Base-by-base conservation (phyloP, 768 basidiomycete genomes). In the Termitomyces sp. region DNA sequence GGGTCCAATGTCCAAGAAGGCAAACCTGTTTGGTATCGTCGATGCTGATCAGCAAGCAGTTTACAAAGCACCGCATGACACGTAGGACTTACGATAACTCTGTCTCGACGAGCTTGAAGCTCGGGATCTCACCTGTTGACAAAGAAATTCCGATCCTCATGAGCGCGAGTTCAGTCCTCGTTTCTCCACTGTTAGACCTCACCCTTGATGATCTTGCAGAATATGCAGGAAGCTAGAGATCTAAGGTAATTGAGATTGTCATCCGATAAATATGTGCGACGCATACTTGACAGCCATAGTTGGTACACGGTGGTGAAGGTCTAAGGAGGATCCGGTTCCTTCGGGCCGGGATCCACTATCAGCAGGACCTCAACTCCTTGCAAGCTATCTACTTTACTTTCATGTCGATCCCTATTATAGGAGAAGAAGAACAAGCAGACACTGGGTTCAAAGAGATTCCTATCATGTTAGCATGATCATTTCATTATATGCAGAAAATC, bases 161-260 rank as follows among this genome's bases (percentile, higher is more conserved):
- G 25, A 46, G 42, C 25, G 36, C 25, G 20, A 43, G 36, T 47
- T 42, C 37, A 56, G 9, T 48, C 40, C 15, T 56, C 29, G 54
- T 11, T 14, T 53, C 4, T 36, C 40, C 29, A 40, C 65, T 42
- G 17, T 74, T 32, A 15, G 9, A 20, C 17, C 50, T 56, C 42
- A 86, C 94, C 92, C 77, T 92, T 92, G 78, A 95, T 83, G 73
- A 98, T 97, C 78, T 89, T 97, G 83, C 96, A 98, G 79, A 97
- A 98, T 68, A 98, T 76, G 74, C 95, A 97, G 29, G 72, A 73
- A 5, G 86, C 81, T 56, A 89, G 78, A 52, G 77, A 76, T 68
- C 88, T 88, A 11, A 40, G 36, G 57, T 37, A 32, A 54, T 37
- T 57, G 5, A 25, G 32, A 52, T 43, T 36, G 11, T 31, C 58